Evolutionary conservation across 2,329 filamentous ascomycete species (phyloP), one percentile per base, ranked within the genome.

Genomic region (Talaromyces verruculosus): DNA sequence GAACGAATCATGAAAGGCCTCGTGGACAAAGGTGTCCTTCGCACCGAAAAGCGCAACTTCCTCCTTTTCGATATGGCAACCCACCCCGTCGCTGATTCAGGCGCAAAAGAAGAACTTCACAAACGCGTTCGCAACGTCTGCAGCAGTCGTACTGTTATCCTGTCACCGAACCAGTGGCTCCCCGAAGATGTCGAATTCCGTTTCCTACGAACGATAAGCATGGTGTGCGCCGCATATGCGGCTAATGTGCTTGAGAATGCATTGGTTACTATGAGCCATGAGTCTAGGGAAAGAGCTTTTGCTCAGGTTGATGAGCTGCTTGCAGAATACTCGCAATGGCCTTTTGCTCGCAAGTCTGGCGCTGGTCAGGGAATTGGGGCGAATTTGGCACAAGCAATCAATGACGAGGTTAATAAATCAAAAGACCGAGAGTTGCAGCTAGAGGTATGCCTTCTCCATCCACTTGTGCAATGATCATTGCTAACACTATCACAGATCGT

Each of bases 11-110:
- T 93, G 75, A 99, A 99, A 82, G 95, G 95, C 39, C 88, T 99
- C 55, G 95, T 99, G 70, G 95, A 99, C 83, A 99, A 99, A 83
- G 95, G 95, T 75, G 97, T 99, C 77, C 87, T 99, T 66, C 92
- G 95, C 73, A 99, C 95, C 68, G 95, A 99, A 81, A 99, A 99
- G 85, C 92, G 93, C 81, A 99, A 99, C 84, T 99, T 99, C 83
- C 87, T 99, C 70, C 91, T 99, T 70, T 99, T 99, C 84, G 95
- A 99, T 82, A 99, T 99, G 95, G 95, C 95, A 66, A 99, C 95
- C 70, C 95, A 99, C 79, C 95, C 95, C 49, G 93, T 99, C 66
- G 94, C 93, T 69, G 95, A 99, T 75, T 91, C 93, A 70, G 94
- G 92, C 74, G 95, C 95, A 74, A 99, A 99, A 83, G 95, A 98